Base-by-base conservation (phyloP, 2,329 filamentous ascomycete genomes). In the Akanthomyces uredinophilus region DNA sequence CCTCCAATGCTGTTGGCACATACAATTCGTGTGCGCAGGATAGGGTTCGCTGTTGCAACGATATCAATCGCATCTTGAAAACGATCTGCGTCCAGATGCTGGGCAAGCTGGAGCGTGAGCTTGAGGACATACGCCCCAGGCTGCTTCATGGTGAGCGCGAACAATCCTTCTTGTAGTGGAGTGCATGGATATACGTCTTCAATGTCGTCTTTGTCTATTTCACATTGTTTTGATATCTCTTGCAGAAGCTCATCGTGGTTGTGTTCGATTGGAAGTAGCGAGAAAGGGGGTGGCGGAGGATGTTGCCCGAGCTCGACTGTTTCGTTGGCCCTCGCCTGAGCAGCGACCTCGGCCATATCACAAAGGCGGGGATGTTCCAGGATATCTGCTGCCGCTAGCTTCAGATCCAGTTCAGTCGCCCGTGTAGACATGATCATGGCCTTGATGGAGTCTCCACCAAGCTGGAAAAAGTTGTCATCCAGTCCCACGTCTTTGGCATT, bases 371-470 rank as follows among this genome's bases (percentile, higher is more conserved):
- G 58, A 35, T 47, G n/a, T 16, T 20, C 65, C 67, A 81, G 79
- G 37, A 79, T 74, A 29, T 76, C 71, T 1, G 76, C 74, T 1
- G 80, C 78, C 10, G 70, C 75, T 4, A 54, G 22, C 6, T 7
- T 29, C 35, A 54, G 11, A 18, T n/a, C 37, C 20, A 27, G 5
- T 2, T 54, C 51, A 27, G 1, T 14, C 5, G 51, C 51, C 29
- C 51, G 51, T 27, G 51, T 41, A 18, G 51, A 54, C 35, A 54
- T 24, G 18, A 54, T 20, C 51, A 81, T 83, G 1, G 78, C 78
- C 2, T 71, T 62, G 1, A 80, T 72, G 0, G 78, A 80, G 64
- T 80, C 77, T 22, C 79, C 79, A 7, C 79, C 78, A 0, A 79
- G 70, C 1, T 71, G 71, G 70, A 81, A 79, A 66, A 81, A 81